Evolutionary conservation across 371 early-diverging fungal species (phyloP).

Genomic region (Apophysomyces sp.): DNA sequence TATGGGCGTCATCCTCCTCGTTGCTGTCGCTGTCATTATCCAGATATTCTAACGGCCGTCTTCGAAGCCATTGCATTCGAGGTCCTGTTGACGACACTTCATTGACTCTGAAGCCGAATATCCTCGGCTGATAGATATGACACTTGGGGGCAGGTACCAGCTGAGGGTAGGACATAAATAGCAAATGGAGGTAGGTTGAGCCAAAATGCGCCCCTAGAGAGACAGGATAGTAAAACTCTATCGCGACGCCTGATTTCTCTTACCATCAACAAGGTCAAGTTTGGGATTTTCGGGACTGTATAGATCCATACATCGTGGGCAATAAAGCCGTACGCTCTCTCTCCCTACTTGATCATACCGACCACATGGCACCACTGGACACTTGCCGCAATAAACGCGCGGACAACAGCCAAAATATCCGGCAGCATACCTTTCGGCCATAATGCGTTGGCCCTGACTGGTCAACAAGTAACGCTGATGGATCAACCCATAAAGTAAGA

Average conservation of each 20-base stretch:
- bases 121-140: conserved; percentile 70
- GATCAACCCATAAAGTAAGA: conserved; percentile 78
- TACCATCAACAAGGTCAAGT: conserved; percentile 83
- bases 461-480: conserved; percentile 85
- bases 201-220: conserved; percentile 90
- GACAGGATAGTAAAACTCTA: not conserved
- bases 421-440: conserved; percentile 76
- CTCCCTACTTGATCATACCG: conserved; percentile 67
- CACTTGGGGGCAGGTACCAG: conserved; percentile 54
- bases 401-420: conserved; percentile 87
- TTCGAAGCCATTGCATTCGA: conserved; percentile 79
- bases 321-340: conserved; percentile 73
- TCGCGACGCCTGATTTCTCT: not conserved
- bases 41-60: conserved; percentile 40
- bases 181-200: conserved; percentile 90
- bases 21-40: conserved; percentile 33
- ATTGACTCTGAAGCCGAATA: conserved; percentile 82
- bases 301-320: conserved; percentile 84
- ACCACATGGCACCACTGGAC: conserved; percentile 85
- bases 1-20: conserved; percentile 33
- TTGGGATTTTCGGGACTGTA: conserved; percentile 82
- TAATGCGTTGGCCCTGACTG: conserved; percentile 69
- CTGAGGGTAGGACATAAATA: conserved; percentile 85
- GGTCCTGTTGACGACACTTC: conserved; percentile 59
- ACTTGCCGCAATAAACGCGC: conserved; percentile 74